These are phyloP conservation scores for Parathielavia appendiculata DNA, from an alignment of 495 filamentous ascomycete species.

Conservation along the genomic window DNA sequence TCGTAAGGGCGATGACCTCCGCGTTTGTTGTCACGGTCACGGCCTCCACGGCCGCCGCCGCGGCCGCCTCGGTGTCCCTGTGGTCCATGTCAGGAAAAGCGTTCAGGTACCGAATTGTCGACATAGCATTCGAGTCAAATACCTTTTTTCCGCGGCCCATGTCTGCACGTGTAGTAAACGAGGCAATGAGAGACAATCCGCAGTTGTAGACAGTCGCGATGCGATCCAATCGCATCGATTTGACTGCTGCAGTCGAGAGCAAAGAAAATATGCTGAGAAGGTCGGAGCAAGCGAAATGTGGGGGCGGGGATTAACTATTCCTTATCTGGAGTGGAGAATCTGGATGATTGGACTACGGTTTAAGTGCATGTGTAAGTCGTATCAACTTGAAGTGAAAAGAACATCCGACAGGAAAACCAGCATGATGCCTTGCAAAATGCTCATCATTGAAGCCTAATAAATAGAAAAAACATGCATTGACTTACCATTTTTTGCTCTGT, in stretches of 20 bases:
- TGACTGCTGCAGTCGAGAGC: conserved; percentile 8
- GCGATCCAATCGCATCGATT: conserved; percentile 25
- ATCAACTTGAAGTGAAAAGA: no score
- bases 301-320: conserved; percentile 22
- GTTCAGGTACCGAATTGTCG: neutral
- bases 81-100: conserved; percentile 3
- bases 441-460: no score
- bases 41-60: conserved; percentile 22
- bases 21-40: conserved; percentile 21
- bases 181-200: conserved; percentile 9
- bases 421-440: no score
- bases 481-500: no score
- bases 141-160: conserved; percentile 28
- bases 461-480: no score
- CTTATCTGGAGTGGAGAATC: conserved; percentile 12
- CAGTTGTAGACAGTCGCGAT: conserved; percentile 15
- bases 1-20: conserved; percentile 33
- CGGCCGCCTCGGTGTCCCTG: conserved; percentile 23
- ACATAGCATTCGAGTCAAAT: neutral
- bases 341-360: no score
- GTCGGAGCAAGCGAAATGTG: conserved; percentile 14
- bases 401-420: no score
- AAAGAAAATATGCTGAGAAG: conserved; percentile 14
- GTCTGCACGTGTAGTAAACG: conserved; percentile 13
- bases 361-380: no score